Conservation (phyloP, 2,329 filamentous ascomycete species). For the Verticillium albo-atrum region DNA sequence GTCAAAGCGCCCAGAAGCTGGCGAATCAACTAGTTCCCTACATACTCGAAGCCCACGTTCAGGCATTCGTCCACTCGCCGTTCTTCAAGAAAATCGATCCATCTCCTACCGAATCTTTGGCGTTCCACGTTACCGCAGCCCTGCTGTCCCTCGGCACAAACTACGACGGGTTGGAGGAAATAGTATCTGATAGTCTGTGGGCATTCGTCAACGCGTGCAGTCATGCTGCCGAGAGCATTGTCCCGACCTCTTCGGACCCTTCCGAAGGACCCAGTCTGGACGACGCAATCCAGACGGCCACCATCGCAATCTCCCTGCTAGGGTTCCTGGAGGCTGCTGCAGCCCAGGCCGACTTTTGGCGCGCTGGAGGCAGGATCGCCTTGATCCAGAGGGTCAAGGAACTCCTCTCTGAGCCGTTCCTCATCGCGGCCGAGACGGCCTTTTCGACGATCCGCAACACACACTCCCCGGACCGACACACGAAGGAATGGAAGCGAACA, state of each 20-base stretch:
- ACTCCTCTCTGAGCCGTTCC: constrained; percentile 77
- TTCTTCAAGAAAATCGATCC: constrained; percentile 79
- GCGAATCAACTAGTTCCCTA: constrained; percentile 78
- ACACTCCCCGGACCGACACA: constrained; percentile 56
- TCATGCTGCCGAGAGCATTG: constrained; percentile 52
- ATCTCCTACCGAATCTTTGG: constrained; percentile 82
- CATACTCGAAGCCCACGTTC: constrained; percentile 76
- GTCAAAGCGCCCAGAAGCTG: constrained; percentile 72
- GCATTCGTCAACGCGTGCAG: constrained; percentile 70
- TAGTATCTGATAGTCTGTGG: constrained; percentile 62
- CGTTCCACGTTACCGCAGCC: constrained; percentile 73
- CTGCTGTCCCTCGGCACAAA: constrained; percentile 75
- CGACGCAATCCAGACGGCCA: constrained; percentile 65
- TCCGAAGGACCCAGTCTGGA: constrained; percentile 57
- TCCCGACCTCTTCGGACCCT: constrained; percentile 48
- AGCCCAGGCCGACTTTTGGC: constrained; percentile 77
- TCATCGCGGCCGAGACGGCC: constrained; percentile 82
- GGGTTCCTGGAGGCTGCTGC: constrained; percentile 85
- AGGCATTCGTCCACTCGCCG: constrained; percentile 73
- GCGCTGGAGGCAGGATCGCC: constrained; percentile 63
- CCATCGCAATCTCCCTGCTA: constrained; percentile 77
- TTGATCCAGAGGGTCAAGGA: constrained; percentile 68
- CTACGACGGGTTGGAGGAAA: constrained; percentile 63
- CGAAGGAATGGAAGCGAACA: constrained; percentile 85
- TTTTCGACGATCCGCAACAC: constrained; percentile 87